phyloP scores from a whole-genome alignment of 2,329 filamentous ascomycete species.

The Epichloe typhina region DNA sequence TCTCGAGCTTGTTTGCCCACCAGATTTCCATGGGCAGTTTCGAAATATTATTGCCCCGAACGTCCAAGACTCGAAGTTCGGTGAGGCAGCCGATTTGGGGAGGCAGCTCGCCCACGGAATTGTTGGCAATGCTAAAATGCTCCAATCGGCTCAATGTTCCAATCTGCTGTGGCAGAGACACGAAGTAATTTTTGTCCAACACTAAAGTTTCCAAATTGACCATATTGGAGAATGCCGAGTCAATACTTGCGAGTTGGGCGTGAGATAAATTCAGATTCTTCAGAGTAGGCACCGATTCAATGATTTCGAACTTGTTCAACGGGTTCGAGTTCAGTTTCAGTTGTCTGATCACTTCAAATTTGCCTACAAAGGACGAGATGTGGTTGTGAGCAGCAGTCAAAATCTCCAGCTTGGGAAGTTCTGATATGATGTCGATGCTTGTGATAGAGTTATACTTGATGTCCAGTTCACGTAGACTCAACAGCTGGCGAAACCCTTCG shows the following conservation, averaged over 20 bases:
- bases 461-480: conserved; percentile 78
- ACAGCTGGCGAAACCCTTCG: conserved; percentile 55
- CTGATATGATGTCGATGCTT: conserved; percentile 75
- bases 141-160: conserved; percentile 73
- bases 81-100: conserved; percentile 76
- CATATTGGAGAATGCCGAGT: conserved; percentile 78
- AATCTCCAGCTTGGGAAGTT: conserved; percentile 75
- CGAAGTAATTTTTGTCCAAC: conserved; percentile 91
- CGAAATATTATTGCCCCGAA: conserved; percentile 86
- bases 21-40: conserved; percentile 87
- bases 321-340: conserved; percentile 91
- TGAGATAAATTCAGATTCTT: conserved; percentile 82
- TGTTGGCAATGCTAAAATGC: conserved; percentile 87
- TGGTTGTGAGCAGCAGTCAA: conserved; percentile 85
- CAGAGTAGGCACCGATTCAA: conserved; percentile 61
- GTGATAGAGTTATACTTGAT: conserved; percentile 85
- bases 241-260: conserved; percentile 80
- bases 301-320: conserved; percentile 83
- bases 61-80: conserved; percentile 74
- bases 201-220: conserved; percentile 77
- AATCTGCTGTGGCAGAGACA: conserved; percentile 74
- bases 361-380: conserved; percentile 78
- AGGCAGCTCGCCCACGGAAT: conserved; percentile 69
- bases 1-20: conserved; percentile 84
- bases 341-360: conserved; percentile 72